Conservation (phyloP, 805 yeast species). For the Candida chauliodis region DNA sequence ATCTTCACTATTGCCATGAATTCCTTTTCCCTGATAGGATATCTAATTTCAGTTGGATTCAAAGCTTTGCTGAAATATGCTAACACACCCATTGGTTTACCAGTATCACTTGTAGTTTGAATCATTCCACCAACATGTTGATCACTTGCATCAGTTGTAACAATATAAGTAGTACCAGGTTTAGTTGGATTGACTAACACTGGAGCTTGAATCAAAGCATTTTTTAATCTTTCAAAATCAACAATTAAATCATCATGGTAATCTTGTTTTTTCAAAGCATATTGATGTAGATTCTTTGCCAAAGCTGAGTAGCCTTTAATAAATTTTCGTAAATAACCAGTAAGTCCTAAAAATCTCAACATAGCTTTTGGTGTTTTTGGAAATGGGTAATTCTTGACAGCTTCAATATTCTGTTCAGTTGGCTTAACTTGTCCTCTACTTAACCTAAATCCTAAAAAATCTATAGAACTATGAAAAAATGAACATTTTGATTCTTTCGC, state of each 20-base stretch:
- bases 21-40: constrained; percentile 1
- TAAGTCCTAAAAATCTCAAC: neutral
- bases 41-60: neutral
- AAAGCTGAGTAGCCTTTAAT: neutral
- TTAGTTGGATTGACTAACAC: neutral
- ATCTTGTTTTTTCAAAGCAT: neutral
- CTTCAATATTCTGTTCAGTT: neutral
- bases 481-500: constrained; percentile 1
- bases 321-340: neutral
- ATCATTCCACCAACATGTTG: neutral
- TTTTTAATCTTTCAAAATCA: neutral
- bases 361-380: no score
- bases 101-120: neutral
- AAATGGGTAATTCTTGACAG: neutral
- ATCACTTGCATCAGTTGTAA: constrained; percentile 1
- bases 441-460: neutral
- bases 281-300: neutral
- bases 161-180: neutral
- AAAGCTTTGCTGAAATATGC: constrained; percentile 1
- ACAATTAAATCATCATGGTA: neutral
- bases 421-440: neutral
- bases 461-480: neutral
- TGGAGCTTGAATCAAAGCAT: neutral
- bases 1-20: constrained; percentile 1
- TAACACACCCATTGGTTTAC: constrained; percentile 2